Evolutionary conservation across 2,329 filamentous ascomycete genomes (phyloP), one percentile per base, ranked within the genome.

Genomic region (Aspergillus pseudoglaucus): DNA sequence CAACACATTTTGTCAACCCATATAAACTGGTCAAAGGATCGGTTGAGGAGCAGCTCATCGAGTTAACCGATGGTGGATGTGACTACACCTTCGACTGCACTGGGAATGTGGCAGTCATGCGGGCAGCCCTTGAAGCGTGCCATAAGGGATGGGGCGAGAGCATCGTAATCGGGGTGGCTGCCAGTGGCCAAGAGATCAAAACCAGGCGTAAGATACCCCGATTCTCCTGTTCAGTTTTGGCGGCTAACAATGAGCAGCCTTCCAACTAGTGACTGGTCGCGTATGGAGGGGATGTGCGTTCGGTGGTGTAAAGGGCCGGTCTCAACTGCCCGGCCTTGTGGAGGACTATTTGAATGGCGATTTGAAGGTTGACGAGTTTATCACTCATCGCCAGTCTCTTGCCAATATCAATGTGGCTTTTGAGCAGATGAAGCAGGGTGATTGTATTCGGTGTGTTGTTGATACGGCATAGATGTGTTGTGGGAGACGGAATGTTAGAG

Each of bases 1-100:
- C 90, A 23, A 97, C 93, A n/a, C 81, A 97, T 73, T 98, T 98
- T 65, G 87, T 98, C 62, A 97, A 98, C 78, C 93, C 93, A 39
- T 83, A 79, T 50, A 85, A 91, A 71, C 75, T 91, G 58, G 80
- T 78, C 54, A 60, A 63, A 50, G 86, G 91, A 78, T 88, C 81
- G 50, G 86, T 97, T 59, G 88, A 94, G 62, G 89, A 95, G 65
- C 86, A 91, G 76, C 80, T 98, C 56, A 83, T 97, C 59, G 91
- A 97, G 74, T 90, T 97, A 85, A 98, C 93, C 1, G 93, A 97
- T 63, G 93, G 93, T 57, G 93, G 93, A 44, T 95, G 90, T 69
- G 93, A 98, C 76, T 97, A 96, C 78, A 98, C 93, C 43, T 98
- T 98, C 68, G 93, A 98, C 77, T 97, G 93, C 80, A 98, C 93